Percentiles rank a stretch among this genome's conserved stretches.
Evolutionary conservation across 2,329 filamentous ascomycete genomes (phyloP).

Genomic region (Sordariomycetes sp.): DNA sequence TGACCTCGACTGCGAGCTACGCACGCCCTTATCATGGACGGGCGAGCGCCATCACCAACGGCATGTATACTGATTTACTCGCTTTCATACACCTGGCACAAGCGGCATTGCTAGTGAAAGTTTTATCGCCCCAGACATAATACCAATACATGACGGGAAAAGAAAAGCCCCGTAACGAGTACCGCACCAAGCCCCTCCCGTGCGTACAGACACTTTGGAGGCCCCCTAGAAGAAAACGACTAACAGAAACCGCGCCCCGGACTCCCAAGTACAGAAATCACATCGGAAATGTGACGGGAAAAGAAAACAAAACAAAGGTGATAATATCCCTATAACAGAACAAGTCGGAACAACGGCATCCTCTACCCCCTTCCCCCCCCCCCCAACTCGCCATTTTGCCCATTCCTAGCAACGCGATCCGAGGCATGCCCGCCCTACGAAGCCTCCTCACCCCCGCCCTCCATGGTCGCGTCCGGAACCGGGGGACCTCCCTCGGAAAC

Average conservation of each 20-base stretch:
- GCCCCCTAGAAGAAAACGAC: background rate
- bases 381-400: background rate
- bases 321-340: background rate
- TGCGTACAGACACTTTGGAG: background rate
- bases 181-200: too few relatives aligned
- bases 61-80: too few relatives aligned
- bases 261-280: background rate
- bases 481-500: background rate
- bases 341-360: background rate
- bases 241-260: background rate
- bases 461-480: slow-evolving; percentile 4
- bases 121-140: too few relatives aligned
- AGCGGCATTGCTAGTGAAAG: too few relatives aligned
- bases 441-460: slow-evolving; percentile 2
- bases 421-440: background rate
- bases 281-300: background rate
- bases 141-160: too few relatives aligned
- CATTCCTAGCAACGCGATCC: background rate
- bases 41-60: too few relatives aligned
- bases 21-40: too few relatives aligned
- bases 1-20: too few relatives aligned
- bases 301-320: background rate
- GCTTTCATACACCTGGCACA: too few relatives aligned
- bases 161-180: too few relatives aligned
- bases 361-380: background rate